These are phyloP conservation scores for Penstemon davidsonii DNA, from an alignment of 257 asterid species.

Conservation along the genomic window DNA sequence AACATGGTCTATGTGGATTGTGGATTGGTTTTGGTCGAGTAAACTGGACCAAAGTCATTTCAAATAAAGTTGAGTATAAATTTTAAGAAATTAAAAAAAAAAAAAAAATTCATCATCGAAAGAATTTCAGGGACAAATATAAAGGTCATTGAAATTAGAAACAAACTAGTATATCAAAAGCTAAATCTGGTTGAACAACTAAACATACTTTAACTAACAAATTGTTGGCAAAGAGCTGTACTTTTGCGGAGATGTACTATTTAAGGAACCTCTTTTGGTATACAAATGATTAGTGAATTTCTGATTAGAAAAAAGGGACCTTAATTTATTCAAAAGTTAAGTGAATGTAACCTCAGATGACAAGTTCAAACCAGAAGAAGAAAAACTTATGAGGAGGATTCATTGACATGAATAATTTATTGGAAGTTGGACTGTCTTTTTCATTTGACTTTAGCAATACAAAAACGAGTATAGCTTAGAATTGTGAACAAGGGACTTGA, in stretches of 20 bases:
- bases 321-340: slow-evolving; percentile 5
- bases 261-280: background rate
- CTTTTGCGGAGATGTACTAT: background rate
- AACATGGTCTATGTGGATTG: no score
- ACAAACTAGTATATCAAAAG: no score
- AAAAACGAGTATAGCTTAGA: background rate
- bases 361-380: background rate
- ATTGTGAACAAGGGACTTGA: background rate
- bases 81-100: no score
- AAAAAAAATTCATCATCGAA: no score
- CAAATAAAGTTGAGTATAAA: no score
- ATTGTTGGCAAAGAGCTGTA: background rate
- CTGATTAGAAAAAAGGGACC: background rate
- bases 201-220: background rate
- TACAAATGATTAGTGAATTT: background rate
- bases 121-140: background rate
- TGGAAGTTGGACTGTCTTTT: slow-evolving; percentile 17
- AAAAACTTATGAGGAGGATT: no score
- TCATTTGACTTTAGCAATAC: background rate
- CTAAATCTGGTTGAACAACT: background rate
- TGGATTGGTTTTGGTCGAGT: no score
- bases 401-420: slow-evolving; percentile 5
- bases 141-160: background rate
- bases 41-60: no score
- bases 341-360: background rate